phyloP scores from a whole-genome alignment of 1,284 basidiomycete species.

The Coniferiporia sulphurascens region DNA sequence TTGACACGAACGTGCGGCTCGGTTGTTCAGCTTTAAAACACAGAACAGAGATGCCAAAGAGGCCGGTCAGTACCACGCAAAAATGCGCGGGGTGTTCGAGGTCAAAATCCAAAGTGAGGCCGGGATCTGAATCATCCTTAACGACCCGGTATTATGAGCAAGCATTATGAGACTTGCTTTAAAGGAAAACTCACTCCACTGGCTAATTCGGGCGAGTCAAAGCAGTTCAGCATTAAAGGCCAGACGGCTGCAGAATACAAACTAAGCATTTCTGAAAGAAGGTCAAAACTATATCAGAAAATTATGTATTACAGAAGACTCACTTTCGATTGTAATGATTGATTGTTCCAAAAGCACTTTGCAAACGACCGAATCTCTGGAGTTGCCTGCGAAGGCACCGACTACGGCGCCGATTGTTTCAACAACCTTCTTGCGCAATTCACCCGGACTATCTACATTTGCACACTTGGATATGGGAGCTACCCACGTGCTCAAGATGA shows the following conservation, averaged over 20 bases:
- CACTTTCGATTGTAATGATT: background rate
- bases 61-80: background rate
- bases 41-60: background rate
- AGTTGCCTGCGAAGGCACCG: background rate
- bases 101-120: background rate
- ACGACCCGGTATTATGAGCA: background rate
- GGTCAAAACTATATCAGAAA: background rate
- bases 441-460: slow-evolving; percentile 1
- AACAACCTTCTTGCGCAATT: slow-evolving; percentile 1
- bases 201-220: background rate
- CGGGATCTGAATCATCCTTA: background rate
- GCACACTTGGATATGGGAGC: background rate
- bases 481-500: slow-evolving; percentile 52
- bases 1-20: background rate
- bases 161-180: background rate
- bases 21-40: slow-evolving; percentile 1
- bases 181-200: background rate
- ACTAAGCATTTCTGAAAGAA: slow-evolving; percentile 1
- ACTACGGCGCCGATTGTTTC: background rate
- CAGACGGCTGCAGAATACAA: background rate
- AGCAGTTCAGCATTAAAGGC: background rate
- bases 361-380: background rate
- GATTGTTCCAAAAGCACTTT: slow-evolving; percentile 1
- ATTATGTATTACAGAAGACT: background rate
- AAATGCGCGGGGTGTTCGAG: background rate